Conservation (phyloP, 2,329 filamentous ascomycete genomes). For the Cryphonectria nitschkei region DNA sequence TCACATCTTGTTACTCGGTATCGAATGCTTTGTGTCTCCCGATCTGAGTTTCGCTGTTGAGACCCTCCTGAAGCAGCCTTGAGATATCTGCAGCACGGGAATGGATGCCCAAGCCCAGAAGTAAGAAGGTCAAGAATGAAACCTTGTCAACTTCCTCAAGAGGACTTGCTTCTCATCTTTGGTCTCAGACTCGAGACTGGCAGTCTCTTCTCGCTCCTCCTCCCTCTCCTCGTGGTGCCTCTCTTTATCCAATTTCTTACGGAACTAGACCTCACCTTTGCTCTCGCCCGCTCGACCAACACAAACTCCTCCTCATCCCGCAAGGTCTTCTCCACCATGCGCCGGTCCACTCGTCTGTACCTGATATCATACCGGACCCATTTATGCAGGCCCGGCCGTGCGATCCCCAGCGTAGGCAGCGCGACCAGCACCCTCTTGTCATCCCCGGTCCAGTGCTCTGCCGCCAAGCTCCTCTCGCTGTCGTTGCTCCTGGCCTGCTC, state of each 20-base stretch:
- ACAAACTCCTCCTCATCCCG: slow-evolving; percentile 14
- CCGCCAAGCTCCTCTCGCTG: not conserved
- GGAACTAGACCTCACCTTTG: not conserved
- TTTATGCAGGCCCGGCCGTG: slow-evolving; percentile 49
- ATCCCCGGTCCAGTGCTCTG: not conserved
- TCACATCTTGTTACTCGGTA: too few species aligned
- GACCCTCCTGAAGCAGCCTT: not conserved
- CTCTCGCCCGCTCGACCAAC: slow-evolving; percentile 3
- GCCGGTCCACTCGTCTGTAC: slow-evolving; percentile 54
- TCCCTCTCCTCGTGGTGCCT: not conserved
- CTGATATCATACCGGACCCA: slow-evolving; percentile 55
- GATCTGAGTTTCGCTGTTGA: not conserved
- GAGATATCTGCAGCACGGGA: not conserved
- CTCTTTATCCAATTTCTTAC: not conserved
- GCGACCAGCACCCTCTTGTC: slow-evolving; percentile 50
- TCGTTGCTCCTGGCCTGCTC: not conserved
- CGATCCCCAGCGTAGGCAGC: slow-evolving; percentile 56
- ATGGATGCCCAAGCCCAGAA: not conserved
- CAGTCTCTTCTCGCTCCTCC: not conserved
- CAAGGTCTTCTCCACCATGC: slow-evolving; percentile 38
- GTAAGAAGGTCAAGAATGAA: too few species aligned
- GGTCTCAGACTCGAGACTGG: not conserved
- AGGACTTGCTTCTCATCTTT: not conserved
- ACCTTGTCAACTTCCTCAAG: not conserved
- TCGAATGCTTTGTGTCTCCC: too few species aligned